Percentiles rank a stretch among this genome's conserved stretches.
Evolutionary conservation across 228 moss, liverwort and hornwort species (phyloP).

Genomic region (Sphagnum fallax): DNA sequence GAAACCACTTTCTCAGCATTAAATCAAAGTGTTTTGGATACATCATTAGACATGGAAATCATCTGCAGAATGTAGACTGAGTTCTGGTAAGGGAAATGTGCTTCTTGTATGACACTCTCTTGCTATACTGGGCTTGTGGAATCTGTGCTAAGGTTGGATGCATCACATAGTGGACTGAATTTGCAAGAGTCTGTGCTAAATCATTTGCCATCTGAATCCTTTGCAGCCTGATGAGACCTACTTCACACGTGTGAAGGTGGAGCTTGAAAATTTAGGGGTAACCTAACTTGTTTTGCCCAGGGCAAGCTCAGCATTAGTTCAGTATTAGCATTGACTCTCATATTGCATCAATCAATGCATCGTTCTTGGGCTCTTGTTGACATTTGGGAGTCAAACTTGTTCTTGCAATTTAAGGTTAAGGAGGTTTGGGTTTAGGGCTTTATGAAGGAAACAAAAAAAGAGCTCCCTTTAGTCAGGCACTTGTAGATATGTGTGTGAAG

Average conservation of each 20-base stretch:
- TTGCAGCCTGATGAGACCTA: conserved; percentile 56
- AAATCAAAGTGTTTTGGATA: not conserved
- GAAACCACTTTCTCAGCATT: not conserved
- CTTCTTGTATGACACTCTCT: not conserved
- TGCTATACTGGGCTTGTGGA: not conserved
- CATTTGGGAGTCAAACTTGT: too few relatives aligned
- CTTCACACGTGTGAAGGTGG: conserved; percentile 52
- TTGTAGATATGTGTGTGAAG: not conserved
- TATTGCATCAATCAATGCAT: too few relatives aligned
- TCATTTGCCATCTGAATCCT: not conserved
- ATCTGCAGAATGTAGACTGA: not conserved
- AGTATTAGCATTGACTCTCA: too few relatives aligned
- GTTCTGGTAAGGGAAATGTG: not conserved
- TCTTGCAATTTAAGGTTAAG: too few relatives aligned
- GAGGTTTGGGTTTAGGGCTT: too few relatives aligned
- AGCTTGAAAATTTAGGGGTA: conserved; percentile 51
- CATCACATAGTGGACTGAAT: too few relatives aligned
- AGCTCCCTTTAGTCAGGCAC: not conserved
- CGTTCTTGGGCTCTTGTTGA: too few relatives aligned
- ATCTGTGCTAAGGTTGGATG: not conserved
- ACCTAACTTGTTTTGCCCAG: not conserved
- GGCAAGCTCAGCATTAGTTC: too few relatives aligned
- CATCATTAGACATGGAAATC: not conserved
- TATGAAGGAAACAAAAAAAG: not conserved
- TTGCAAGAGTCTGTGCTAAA: not conserved